Evolutionary conservation across 2,329 filamentous ascomycete genomes (phyloP).

Genomic region (Colletotrichum sp.): DNA sequence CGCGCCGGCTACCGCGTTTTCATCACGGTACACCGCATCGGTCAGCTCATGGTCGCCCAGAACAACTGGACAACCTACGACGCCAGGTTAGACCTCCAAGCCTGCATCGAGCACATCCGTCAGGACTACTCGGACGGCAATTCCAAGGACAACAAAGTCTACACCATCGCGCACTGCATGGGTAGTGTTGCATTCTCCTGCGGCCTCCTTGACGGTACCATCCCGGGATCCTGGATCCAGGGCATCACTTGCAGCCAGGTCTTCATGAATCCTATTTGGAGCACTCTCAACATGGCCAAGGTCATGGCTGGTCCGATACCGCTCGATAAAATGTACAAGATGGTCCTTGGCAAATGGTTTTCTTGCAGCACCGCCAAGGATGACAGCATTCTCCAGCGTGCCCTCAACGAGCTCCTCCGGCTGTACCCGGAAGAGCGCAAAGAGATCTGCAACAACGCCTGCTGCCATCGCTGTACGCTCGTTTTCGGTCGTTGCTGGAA

Average conservation of each 20-base stretch:
- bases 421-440: conserved; percentile 58
- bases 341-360: conserved; percentile 59
- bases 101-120: conserved; percentile 59
- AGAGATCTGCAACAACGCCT: conserved; percentile 66
- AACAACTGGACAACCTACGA: conserved; percentile 65
- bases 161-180: conserved; percentile 68
- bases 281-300: conserved; percentile 61
- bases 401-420: conserved; percentile 60
- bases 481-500: conserved; percentile 70
- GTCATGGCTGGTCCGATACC: conserved; percentile 51
- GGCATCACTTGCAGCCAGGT: conserved; percentile 66
- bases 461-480: conserved; percentile 65
- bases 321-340: conserved; percentile 53
- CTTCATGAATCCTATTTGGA: conserved; percentile 68
- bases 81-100: conserved; percentile 62
- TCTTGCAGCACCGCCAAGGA: conserved; percentile 51
- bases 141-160: conserved; percentile 45
- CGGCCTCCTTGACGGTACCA: conserved; percentile 67
- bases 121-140: conserved; percentile 32
- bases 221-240: conserved; percentile 60
- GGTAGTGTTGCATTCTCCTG: conserved; percentile 63
- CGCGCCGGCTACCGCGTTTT: conserved; percentile 66
- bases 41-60: conserved; percentile 53
- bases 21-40: conserved; percentile 62
- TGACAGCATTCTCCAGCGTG: conserved; percentile 54